A percentile compares a stretch with the other conserved stretches of the same genome.
Conservation (phyloP, 2,329 filamentous ascomycete genomes). For the Parascedosporium putredinis region DNA sequence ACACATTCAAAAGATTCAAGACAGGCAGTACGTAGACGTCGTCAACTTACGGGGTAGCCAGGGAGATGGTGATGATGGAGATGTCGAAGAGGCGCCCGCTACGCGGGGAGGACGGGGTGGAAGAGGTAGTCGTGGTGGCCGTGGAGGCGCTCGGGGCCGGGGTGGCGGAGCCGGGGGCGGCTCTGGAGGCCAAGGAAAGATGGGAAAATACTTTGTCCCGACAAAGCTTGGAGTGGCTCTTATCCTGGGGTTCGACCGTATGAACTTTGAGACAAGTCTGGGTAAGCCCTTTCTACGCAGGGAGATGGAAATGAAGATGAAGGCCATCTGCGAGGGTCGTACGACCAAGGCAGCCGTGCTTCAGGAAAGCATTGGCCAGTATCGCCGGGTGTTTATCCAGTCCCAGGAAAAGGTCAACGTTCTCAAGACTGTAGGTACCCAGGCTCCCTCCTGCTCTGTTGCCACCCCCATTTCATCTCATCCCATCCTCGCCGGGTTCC, state of each 20-base stretch:
- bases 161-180: constrained; percentile 30
- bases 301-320: constrained; percentile 97
- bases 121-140: constrained; percentile 38
- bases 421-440: constrained; percentile 45
- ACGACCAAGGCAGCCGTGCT: constrained; percentile 67
- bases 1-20: constrained; percentile 92
- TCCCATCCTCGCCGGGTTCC: background rate
- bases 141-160: constrained; percentile 32
- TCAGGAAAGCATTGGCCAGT: constrained; percentile 74
- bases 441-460: too few species aligned
- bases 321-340: constrained; percentile 83
- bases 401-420: constrained; percentile 66
- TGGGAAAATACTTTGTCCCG: constrained; percentile 80
- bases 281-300: constrained; percentile 94
- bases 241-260: constrained; percentile 87
- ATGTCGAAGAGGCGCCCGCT: constrained; percentile 24
- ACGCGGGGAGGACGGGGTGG: constrained; percentile 22
- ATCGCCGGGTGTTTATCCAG: constrained; percentile 74
- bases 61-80: constrained; percentile 28
- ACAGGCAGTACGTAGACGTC: constrained; percentile 73
- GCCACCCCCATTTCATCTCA: too few species aligned
- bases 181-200: constrained; percentile 31
- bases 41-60: constrained; percentile 31
- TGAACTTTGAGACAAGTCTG: constrained; percentile 85
- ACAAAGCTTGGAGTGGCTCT: constrained; percentile 84